Percentiles rank a stretch among this genome's conserved stretches.
Evolutionary conservation across 176 grass and related monocot species (phyloP).

Genomic region (Dactylis glomerata): DNA sequence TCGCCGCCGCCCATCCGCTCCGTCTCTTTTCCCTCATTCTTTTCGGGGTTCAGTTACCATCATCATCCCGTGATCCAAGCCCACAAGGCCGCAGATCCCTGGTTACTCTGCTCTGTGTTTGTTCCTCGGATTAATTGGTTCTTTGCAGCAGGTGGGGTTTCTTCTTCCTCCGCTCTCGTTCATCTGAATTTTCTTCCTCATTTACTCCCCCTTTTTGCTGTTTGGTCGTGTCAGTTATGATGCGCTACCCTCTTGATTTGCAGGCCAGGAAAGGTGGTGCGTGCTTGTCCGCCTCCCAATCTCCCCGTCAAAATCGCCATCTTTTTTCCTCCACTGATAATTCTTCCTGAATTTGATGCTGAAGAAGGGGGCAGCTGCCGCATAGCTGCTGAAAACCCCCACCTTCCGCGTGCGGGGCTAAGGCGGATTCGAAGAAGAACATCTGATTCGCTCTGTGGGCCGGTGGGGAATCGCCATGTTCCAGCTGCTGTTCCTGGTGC

Average conservation of each 20-base stretch:
- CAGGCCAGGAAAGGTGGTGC: constrained; percentile 36
- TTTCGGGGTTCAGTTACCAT: not conserved
- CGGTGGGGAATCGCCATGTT: too few species aligned
- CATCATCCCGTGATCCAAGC: constrained; percentile 16
- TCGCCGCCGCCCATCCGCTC: constrained; percentile 38
- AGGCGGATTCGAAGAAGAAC: not conserved
- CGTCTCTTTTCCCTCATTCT: constrained; percentile 10
- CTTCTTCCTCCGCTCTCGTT: not conserved
- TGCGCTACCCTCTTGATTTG: not conserved
- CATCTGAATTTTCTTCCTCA: not conserved
- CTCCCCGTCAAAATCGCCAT: not conserved
- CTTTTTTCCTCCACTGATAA: not conserved
- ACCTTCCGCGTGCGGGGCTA: not conserved
- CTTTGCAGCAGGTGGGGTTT: constrained; percentile 20
- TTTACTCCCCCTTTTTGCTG: not conserved
- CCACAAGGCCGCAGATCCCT: not conserved
- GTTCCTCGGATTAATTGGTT: constrained; percentile 16
- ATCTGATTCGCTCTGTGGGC: too few species aligned
- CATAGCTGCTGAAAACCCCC: not conserved
- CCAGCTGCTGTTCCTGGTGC: constrained; percentile 76
- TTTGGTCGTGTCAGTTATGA: not conserved
- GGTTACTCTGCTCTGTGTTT: not conserved
- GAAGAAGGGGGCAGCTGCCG: not conserved
- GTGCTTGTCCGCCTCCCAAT: constrained; percentile 9
- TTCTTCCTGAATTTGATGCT: not conserved